Base-by-base conservation (phyloP, 1,139 yeast species). In the Sugiyamaella pinicola region DNA sequence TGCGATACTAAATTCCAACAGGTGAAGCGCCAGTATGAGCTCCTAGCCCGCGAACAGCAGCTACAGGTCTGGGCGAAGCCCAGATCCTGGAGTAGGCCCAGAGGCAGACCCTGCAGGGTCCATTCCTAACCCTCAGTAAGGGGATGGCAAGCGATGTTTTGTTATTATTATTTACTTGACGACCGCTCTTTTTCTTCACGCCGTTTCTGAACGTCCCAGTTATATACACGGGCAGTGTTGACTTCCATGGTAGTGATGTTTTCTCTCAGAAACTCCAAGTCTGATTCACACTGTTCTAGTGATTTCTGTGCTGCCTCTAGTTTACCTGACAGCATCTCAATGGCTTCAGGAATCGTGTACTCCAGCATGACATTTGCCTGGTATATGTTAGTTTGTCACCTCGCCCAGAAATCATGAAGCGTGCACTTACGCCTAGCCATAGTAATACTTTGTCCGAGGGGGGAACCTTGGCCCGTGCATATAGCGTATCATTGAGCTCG, bases 231-330 rank as follows among this genome's bases (percentile, higher is more conserved):
- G 1, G 99, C 98, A 15, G 96, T 89, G 66, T 93, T 93, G 50
- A 93, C 99, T 70, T 93, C 98, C 93, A 93, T 88, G 3, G 98
- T 91, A 19, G 99, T 93, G 60, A 93, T 91, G 65, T 91, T 90
- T 61, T 91, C 96, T 64, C 96, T 80, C 64, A 95, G 75, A 64
- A 85, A 93, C 64, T 88, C 96, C 61, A 93, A 76, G 69, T 93
- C 99, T 63, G 89, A 96, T 60, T 84, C 81, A 35, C 93, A 84
- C 8, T 78, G 71, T 26, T 69, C 66, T 61, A 85, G 75, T 60
- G 82, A 86, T 47, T 78, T 75, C 61, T 80, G 71, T 31, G 96
- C 91, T 34, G 81, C 80, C 24, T 69, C 70, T 58, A 91, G 77
- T 67, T 93, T 83, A 39, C 78, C 79, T 22, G 76, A 67, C 55